Evolutionary conservation across 306 rosid genomes (phyloP).

Genomic region (Dalbergia cultrata): DNA sequence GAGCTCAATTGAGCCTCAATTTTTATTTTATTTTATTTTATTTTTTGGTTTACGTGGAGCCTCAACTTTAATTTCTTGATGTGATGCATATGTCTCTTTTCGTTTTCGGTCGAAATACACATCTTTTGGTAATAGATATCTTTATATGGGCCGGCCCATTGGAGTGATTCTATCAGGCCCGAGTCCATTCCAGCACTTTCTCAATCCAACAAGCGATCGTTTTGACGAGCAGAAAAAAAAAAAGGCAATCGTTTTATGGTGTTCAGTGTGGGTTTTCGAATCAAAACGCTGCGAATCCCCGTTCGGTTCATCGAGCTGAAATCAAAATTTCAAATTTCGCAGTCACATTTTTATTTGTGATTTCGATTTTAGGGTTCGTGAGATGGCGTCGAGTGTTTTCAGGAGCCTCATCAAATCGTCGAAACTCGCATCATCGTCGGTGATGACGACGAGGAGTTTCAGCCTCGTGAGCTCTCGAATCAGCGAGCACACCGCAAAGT

Average conservation of each 20-base stretch:
- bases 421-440: conserved; percentile 51
- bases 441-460: conserved; percentile 55
- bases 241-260: background rate
- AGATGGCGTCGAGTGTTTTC: conserved; percentile 82
- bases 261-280: background rate
- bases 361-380: conserved; percentile 26
- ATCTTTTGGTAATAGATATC: too few relatives aligned
- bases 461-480: conserved; percentile 65
- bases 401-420: conserved; percentile 66
- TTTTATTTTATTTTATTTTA: too few relatives aligned
- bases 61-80: too few relatives aligned
- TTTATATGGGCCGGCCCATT: conserved; percentile 24
- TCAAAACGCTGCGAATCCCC: conserved; percentile 19
- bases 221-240: too few relatives aligned
- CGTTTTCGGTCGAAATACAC: too few relatives aligned
- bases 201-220: background rate
- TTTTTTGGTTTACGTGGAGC: too few relatives aligned
- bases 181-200: background rate
- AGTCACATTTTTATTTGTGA: conserved; percentile 9
- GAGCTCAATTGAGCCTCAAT: too few relatives aligned
- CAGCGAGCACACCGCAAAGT: conserved; percentile 79
- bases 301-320: conserved; percentile 39
- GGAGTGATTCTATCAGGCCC: background rate
- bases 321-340: background rate
- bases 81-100: too few relatives aligned